Evolutionary conservation across 805 yeast genomes (phyloP), one percentile per base, ranked within the genome.

Genomic region (Cyberlindnera mrakii): DNA sequence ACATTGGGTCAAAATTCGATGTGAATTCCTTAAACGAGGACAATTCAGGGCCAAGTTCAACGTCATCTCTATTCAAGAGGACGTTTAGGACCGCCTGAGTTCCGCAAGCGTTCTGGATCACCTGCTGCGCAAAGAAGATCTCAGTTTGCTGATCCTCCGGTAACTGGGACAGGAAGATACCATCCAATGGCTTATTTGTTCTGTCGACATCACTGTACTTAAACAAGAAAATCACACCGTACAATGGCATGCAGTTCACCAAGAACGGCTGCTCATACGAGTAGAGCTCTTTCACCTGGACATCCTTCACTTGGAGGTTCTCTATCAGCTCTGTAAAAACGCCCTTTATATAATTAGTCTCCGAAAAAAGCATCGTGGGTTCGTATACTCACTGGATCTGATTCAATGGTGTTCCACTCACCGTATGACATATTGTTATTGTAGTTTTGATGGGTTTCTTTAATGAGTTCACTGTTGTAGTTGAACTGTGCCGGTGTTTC

Each of bases 91-190:
- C 80, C 0, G 86, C 87, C 53, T 77, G 84, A 1, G 87, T 81
- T n/a, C 82, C 87, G 59, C 87, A 81, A 3, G 87, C 85, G 53
- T 81, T 80, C 51, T 77, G 78, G 42, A 80, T 77, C 23, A 74
- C 74, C 55, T 81, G 87, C 37, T 69, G 69, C 6, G 85, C 85
- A 55, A 81, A 81, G 55, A 77, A 80, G 2, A 81, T 66, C 10
- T 58, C 54, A 13, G 30, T 17, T 9, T 52, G 48, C n/a, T 54
- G 55, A 11, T 53, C 53, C 18, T 54, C 62, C 19, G 40, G 35
- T 10, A 31, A 30, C 35, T 37, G 30, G 10, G 40, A 37, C 43
- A 71, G 75, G 47, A 68, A 75, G 5, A 49, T 55, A 4, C 82
- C 82, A 42, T 64, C 68, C 13, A 68, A 44, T 3, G 79, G 78